These are phyloP conservation scores for Fonsecaea monophora DNA, from an alignment of 2,329 filamentous ascomycete genomes.

Conservation along the genomic window DNA sequence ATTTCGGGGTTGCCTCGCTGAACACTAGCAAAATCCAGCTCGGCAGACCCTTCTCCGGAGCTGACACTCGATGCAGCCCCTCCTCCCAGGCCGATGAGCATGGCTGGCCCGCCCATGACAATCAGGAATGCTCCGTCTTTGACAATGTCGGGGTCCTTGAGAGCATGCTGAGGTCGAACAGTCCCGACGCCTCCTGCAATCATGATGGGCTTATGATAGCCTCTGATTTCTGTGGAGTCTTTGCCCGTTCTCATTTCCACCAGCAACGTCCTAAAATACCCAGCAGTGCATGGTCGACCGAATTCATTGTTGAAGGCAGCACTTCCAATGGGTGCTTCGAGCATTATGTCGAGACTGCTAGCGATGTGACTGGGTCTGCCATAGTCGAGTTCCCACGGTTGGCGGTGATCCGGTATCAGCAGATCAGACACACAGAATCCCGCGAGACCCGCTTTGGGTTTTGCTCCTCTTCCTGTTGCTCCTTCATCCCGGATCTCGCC, in stretches of 20 bases:
- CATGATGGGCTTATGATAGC: conserved; percentile 99
- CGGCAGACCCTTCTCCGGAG: conserved; percentile 85
- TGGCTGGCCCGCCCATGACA: conserved; percentile 92
- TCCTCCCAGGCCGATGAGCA: conserved; percentile 95
- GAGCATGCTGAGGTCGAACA: conserved; percentile 85
- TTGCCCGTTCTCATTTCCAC: conserved; percentile 68
- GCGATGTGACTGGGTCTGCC: conserved; percentile 92
- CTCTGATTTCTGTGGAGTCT: conserved; percentile 74
- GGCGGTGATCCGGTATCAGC: conserved; percentile 78
- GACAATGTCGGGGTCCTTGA: conserved; percentile 82
- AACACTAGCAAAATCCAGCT: conserved; percentile 95
- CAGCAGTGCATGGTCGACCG: conserved; percentile 83
- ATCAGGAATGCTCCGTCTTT: conserved; percentile 87
- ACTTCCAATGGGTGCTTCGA: conserved; percentile 93
- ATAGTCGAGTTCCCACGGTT: conserved; percentile 85
- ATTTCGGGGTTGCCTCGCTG: conserved; percentile 97
- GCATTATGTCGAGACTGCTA: conserved; percentile 94
- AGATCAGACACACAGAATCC: conserved; percentile 97
- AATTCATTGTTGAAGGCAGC: conserved; percentile 99
- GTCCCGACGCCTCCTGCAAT: conserved; percentile 95
- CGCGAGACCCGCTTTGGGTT: conserved; percentile 86
- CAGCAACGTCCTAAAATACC: conserved; percentile 90
- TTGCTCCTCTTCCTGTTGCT: conserved; percentile 89
- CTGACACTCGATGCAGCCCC: conserved; percentile 92
- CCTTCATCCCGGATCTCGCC: conserved; percentile 97